Evolutionary conservation across 768 basidiomycete species (phyloP), one percentile per base, ranked within the genome.

Genomic region (Gelatoporia subvermispora): DNA sequence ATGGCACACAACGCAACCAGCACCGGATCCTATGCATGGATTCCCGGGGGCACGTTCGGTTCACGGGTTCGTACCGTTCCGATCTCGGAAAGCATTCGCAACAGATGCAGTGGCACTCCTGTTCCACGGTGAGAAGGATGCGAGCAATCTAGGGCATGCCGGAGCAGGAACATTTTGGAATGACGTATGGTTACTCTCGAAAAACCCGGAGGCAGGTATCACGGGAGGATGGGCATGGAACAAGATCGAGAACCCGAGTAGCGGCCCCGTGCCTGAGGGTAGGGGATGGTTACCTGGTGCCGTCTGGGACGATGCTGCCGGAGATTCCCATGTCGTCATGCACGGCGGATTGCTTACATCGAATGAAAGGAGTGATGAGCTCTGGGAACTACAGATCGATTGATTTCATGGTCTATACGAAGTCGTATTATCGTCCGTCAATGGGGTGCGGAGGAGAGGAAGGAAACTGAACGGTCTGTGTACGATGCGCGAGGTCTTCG

Each of bases 251-350:
- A 52, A 47, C 20, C 51, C 41, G 31, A 31, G 37, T 17, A 36
- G 43, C 5, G 34, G 21, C 22, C 38, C 35, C 7, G 31, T 15
- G 0, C 70, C 73, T 3, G 62, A 65, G 24, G 60, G 67, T 0
- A 59, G 74, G 15, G 75, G 76, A 0, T 77, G 77, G 74, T 72
- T 78, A 54, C 60, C 68, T 1, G 51, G 63, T 0, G 66, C 65
- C 1, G 56, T 49, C 1, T 64, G 63, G 24, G 49, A 56, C 2
- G 61, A 54, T 8, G 50, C 49, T 9, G 49, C 51, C 3, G 62
- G 60, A 3, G 43, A 58, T 15, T 41, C 51, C n/a, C 46, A 51
- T 22, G 37, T 52, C 35, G 28, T 51, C 8, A 36, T 58, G 47
- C 63, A 60, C 2, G 75, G 76, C 0, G 74, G 76, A 3, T 49